These are phyloP conservation scores for Mycothermus thermophilus DNA, from an alignment of 495 filamentous ascomycete species.

Conservation along the genomic window DNA sequence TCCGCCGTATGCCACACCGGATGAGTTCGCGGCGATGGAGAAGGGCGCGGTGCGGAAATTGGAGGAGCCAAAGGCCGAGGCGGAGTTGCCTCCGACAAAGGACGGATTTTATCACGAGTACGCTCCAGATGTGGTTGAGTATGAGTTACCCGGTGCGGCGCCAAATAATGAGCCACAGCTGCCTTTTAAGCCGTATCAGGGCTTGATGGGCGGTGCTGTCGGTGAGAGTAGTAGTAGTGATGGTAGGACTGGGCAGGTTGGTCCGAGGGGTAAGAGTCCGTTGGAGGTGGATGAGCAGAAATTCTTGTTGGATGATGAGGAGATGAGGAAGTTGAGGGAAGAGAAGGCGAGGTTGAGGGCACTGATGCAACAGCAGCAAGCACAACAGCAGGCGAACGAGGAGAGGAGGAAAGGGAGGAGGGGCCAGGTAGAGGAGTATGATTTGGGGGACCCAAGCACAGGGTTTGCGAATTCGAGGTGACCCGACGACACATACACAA, in stretches of 20 bases:
- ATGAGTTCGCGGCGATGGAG: constrained; percentile 19
- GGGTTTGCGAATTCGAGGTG: not conserved
- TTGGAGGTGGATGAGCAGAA: constrained; percentile 23
- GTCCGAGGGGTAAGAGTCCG: not conserved
- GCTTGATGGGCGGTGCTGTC: constrained; percentile 1
- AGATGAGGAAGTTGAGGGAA: constrained; percentile 11
- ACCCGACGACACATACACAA: not conserved
- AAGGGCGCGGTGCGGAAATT: constrained; percentile 21
- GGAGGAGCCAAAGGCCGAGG: constrained; percentile 16
- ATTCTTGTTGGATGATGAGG: constrained; percentile 16
- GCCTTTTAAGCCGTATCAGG: constrained; percentile 10
- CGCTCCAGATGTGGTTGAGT: constrained; percentile 10
- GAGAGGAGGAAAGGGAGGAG: not conserved
- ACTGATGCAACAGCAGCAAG: no score
- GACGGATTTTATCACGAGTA: constrained; percentile 19
- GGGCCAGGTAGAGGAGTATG: constrained; percentile 4
- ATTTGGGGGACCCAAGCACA: constrained; percentile 6
- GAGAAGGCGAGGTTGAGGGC: constrained; percentile 11
- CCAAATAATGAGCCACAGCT: constrained; percentile 13
- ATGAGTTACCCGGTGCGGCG: constrained; percentile 18
- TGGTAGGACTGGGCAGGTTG: not conserved
- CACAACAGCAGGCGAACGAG: not conserved
- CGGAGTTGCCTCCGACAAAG: constrained; percentile 24
- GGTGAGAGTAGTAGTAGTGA: no score
- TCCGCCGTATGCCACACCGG: constrained; percentile 19